Evolutionary conservation across 129 eudicot species (phyloP).

Genomic region (Flaveria trinervia): DNA sequence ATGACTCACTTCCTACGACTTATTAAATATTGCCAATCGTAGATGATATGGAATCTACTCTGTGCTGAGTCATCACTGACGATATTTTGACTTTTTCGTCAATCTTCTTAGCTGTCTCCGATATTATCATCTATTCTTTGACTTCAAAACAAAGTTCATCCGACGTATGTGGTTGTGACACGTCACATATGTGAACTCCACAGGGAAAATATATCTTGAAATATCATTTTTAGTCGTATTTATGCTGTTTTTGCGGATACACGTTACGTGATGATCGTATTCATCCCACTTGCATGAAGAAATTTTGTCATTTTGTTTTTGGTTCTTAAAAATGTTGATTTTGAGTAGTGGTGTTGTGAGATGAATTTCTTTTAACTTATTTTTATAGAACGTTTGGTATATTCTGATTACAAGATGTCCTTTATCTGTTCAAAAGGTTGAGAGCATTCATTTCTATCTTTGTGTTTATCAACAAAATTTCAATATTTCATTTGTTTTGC

Average conservation of each 20-base stretch:
- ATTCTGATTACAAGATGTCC: no score
- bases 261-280: neutral
- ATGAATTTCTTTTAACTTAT: no score
- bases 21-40: neutral
- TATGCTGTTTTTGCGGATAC: neutral
- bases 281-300: slow-evolving; percentile 22
- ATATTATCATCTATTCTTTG: neutral
- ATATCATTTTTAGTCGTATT: neutral
- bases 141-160: slow-evolving; percentile 9
- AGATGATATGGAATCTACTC: slow-evolving; percentile 35
- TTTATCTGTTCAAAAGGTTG: no score
- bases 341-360: no score
- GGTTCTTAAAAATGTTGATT: no score
- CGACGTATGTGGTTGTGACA: slow-evolving; percentile 8
- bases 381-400: no score
- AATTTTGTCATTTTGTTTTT: no score
- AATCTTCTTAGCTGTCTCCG: slow-evolving; percentile 32
- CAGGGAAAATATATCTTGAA: neutral
- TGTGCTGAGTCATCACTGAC: slow-evolving; percentile 52
- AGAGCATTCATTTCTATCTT: no score
- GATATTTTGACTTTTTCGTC: slow-evolving; percentile 22
- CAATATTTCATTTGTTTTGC: no score
- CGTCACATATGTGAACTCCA: slow-evolving; percentile 6
- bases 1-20: slow-evolving; percentile 57
- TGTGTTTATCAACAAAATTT: no score